Percentiles rank a stretch among this genome's conserved stretches.
phyloP scores from a whole-genome alignment of 176 grass and related monocot genomes.

The Hordeum marinum region DNA sequence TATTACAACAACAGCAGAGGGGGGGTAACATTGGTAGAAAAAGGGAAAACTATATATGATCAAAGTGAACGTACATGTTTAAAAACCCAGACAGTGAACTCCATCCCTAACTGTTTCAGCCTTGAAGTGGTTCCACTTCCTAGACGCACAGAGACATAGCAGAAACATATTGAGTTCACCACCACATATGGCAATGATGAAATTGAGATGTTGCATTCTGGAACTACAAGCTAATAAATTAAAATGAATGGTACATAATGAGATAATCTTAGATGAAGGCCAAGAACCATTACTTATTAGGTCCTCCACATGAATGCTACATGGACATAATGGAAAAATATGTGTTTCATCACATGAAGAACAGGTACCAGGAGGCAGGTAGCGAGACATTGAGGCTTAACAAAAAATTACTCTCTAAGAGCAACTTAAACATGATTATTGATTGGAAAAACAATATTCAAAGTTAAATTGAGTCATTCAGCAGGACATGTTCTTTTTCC shows the following conservation, averaged over 20 bases:
- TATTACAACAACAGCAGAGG: neutral
- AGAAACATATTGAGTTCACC: slow-evolving; percentile 5
- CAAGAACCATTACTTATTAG: neutral
- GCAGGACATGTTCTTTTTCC: neutral
- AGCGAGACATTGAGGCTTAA: neutral
- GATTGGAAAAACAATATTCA: neutral
- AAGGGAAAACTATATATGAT: slow-evolving; percentile 2
- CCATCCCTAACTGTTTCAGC: slow-evolving; percentile 93
- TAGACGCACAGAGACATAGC: slow-evolving; percentile 32
- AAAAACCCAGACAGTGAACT: slow-evolving; percentile 97
- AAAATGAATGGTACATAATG: neutral
- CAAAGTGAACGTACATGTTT: slow-evolving; percentile 73
- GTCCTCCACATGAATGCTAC: neutral
- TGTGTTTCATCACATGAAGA: slow-evolving; percentile 1
- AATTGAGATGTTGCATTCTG: neutral
- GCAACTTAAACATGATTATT: neutral
- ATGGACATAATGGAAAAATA: neutral
- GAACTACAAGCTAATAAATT: slow-evolving; percentile 1
- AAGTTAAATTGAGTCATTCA: slow-evolving; percentile 9
- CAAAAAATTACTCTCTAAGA: neutral
- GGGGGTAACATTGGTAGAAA: neutral
- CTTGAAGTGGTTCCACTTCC: slow-evolving; percentile 83
- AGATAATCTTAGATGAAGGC: neutral
- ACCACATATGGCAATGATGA: slow-evolving; percentile 1
- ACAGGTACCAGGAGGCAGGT: neutral